phyloP scores from a whole-genome alignment of 768 basidiomycete genomes.

The Rhizopogon sp. region DNA sequence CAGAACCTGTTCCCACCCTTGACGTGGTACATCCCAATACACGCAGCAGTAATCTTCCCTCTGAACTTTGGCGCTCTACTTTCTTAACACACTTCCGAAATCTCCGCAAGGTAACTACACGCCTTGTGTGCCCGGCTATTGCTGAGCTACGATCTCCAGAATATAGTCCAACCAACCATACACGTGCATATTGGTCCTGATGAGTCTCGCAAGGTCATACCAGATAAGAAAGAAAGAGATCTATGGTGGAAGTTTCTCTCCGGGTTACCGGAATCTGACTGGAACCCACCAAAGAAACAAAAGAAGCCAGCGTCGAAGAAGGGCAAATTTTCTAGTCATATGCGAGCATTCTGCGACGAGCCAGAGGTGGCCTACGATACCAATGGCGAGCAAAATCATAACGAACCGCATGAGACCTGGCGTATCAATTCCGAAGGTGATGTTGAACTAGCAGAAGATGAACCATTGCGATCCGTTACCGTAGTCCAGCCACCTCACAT shows the following conservation, averaged over 20 bases:
- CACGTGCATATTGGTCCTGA: constrained; percentile 12
- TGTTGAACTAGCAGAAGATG: constrained; percentile 30
- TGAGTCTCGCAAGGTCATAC: constrained; percentile 38
- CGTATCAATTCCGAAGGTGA: constrained; percentile 39
- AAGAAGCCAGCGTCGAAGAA: constrained; percentile 15
- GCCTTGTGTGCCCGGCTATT: background rate
- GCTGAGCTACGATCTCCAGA: constrained; percentile 37
- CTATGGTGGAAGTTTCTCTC: constrained; percentile 77
- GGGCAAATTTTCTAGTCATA: constrained; percentile 10
- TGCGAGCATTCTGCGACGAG: constrained; percentile 35
- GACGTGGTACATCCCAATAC: constrained; percentile 18
- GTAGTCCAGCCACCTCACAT: constrained; percentile 32
- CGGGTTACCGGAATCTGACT: constrained; percentile 62
- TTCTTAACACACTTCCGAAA: constrained; percentile 60
- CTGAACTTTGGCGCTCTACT: constrained; percentile 57
- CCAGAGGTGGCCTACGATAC: constrained; percentile 1
- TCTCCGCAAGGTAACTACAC: constrained; percentile 44
- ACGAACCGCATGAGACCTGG: constrained; percentile 19
- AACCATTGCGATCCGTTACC: constrained; percentile 30
- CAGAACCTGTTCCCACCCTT: constrained; percentile 12
- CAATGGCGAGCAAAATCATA: background rate
- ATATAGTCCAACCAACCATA: constrained; percentile 58
- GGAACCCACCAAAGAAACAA: constrained; percentile 49
- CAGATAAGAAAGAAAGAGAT: constrained; percentile 69
- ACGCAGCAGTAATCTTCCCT: constrained; percentile 38